phyloP scores from a whole-genome alignment of 176 grass and related monocot species.

The Cymbopogon citratus region DNA sequence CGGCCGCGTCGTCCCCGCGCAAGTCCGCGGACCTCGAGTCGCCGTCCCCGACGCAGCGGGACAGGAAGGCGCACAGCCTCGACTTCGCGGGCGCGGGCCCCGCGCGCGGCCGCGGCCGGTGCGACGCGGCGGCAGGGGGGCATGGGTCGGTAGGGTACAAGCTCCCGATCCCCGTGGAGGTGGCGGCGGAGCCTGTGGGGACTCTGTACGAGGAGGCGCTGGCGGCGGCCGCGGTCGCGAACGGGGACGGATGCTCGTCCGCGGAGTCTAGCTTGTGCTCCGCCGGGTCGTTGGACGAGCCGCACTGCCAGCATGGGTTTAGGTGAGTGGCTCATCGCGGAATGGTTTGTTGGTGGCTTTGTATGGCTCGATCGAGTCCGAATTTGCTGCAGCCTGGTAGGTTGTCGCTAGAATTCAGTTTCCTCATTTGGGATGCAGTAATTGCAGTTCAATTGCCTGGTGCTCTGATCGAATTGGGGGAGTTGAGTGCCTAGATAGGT shows the following conservation, averaged over 20 bases:
- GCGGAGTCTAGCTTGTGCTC: slow-evolving; percentile 51
- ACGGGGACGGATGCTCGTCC: slow-evolving; percentile 31
- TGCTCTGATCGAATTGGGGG: slow-evolving; percentile 1
- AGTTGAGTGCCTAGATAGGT: not conserved
- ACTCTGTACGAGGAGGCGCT: not conserved
- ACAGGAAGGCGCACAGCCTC: slow-evolving; percentile 38
- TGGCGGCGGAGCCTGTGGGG: not conserved
- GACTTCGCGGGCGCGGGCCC: slow-evolving; percentile 1
- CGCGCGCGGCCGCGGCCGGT: not conserved
- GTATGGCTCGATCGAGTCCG: not conserved
- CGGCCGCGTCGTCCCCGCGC: slow-evolving; percentile 28
- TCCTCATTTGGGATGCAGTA: not conserved
- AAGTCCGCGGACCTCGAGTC: slow-evolving; percentile 39
- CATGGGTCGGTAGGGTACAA: slow-evolving; percentile 24
- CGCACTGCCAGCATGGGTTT: slow-evolving; percentile 36
- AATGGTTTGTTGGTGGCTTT: not conserved
- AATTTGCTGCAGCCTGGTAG: not conserved
- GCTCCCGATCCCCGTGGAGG: slow-evolving; percentile 41
- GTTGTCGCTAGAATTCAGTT: not conserved
- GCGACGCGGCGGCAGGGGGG: not conserved
- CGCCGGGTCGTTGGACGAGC: slow-evolving; percentile 48
- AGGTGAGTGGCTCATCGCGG: slow-evolving; percentile 37
- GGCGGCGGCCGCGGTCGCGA: not conserved
- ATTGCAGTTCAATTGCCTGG: not conserved
- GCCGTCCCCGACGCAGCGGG: slow-evolving; percentile 23